Evolutionary conservation across 108 stramenopile species (phyloP).

Genomic region (Skeletonema costatum): DNA sequence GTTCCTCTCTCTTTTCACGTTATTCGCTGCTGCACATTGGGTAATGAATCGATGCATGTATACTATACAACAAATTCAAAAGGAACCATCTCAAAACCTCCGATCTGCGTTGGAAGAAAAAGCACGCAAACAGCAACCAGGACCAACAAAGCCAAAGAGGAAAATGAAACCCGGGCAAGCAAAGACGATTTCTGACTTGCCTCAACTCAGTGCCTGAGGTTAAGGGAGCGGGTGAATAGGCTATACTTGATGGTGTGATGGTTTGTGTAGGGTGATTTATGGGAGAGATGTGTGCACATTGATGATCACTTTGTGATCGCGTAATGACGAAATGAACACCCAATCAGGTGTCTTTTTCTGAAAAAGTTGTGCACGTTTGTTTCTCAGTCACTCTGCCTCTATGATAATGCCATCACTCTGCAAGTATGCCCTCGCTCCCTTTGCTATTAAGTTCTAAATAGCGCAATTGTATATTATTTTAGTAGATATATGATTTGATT

Average conservation of each 20-base stretch:
- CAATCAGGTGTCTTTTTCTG: neutral
- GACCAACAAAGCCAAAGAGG: constrained; percentile 49
- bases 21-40: constrained; percentile 8
- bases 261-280: neutral
- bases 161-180: constrained; percentile 86
- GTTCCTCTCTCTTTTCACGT: neutral
- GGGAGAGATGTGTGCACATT: constrained; percentile 3
- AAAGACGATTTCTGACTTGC: constrained; percentile 85
- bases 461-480: neutral
- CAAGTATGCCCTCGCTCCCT: constrained; percentile 13
- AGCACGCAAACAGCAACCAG: constrained; percentile 55
- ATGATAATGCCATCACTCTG: neutral
- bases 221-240: constrained; percentile 59
- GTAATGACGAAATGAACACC: constrained; percentile 30
- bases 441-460: neutral
- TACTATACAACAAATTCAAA: neutral
- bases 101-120: constrained; percentile 82
- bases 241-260: neutral
- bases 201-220: constrained; percentile 89
- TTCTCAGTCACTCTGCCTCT: neutral
- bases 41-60: neutral
- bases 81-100: constrained; percentile 70
- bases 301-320: constrained; percentile 27
- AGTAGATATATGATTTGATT: too few relatives aligned
- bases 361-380: neutral